These are phyloP conservation scores for Pseudozyma sp. DNA, from an alignment of 1,284 basidiomycete species.

Conservation along the genomic window DNA sequence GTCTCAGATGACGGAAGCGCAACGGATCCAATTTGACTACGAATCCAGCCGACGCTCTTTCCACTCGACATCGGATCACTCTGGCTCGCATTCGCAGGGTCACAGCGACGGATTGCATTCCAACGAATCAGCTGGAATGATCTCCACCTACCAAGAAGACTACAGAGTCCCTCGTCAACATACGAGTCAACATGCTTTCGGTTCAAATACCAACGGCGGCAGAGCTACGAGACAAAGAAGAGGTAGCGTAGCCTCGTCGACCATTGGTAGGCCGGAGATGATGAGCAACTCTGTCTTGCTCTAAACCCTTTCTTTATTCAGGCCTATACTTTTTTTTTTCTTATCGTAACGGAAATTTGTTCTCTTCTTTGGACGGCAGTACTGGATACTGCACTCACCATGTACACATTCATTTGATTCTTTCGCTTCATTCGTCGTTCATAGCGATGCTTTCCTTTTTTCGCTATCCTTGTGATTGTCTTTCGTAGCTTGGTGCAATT, in stretches of 20 bases:
- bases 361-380: constrained; percentile 8
- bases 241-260: constrained; percentile 46
- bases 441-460: no score
- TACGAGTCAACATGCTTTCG: constrained; percentile 33
- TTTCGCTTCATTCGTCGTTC: no score
- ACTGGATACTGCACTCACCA: background rate
- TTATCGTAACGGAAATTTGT: constrained; percentile 41
- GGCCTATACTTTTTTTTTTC: background rate
- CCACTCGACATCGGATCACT: constrained; percentile 28
- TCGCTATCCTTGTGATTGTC: no score
- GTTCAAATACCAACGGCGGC: constrained; percentile 7
- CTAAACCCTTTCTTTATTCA: constrained; percentile 1
- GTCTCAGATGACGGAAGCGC: constrained; percentile 54
- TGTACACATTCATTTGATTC: background rate
- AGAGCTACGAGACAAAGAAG: constrained; percentile 12
- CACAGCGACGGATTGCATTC: constrained; percentile 18
- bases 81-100: constrained; percentile 13
- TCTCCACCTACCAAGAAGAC: constrained; percentile 41
- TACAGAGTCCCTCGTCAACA: constrained; percentile 40
- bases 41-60: constrained; percentile 45
- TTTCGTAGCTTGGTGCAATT: no score
- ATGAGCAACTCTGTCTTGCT: constrained; percentile 49
- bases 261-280: constrained; percentile 53
- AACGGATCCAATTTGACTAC: constrained; percentile 57
- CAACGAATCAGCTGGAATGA: constrained; percentile 21